Percentiles rank a stretch among this genome's conserved stretches.
Evolutionary conservation across 108 stramenopile species (phyloP).

Genomic region (Pinguiococcus pyrenoidosus): DNA sequence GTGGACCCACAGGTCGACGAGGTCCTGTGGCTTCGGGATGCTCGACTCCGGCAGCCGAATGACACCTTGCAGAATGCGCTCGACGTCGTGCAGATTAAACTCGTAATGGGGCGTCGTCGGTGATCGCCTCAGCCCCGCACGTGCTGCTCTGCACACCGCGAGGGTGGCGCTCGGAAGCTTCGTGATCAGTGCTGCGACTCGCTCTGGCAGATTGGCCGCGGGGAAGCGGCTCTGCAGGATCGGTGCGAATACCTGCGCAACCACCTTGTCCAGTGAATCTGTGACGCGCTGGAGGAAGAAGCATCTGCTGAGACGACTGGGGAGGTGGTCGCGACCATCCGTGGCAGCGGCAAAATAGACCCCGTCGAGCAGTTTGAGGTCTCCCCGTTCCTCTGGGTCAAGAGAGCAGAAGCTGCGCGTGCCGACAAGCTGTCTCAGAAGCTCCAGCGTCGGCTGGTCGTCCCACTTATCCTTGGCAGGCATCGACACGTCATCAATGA

Average conservation of each 20-base stretch:
- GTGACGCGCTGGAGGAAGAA: constrained; percentile 78
- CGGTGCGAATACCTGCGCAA: constrained; percentile 80
- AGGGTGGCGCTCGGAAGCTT: constrained; percentile 66
- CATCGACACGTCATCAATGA: constrained; percentile 78
- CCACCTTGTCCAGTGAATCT: constrained; percentile 63
- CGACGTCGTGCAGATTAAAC: constrained; percentile 76
- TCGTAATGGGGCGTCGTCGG: constrained; percentile 82
- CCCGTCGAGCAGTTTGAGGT: constrained; percentile 73
- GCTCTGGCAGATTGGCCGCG: constrained; percentile 35
- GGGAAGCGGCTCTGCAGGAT: constrained; percentile 65
- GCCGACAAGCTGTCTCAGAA: constrained; percentile 62
- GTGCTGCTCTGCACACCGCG: constrained; percentile 56
- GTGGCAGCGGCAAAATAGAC: constrained; percentile 69
- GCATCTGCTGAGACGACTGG: constrained; percentile 71
- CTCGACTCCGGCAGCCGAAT: no score
- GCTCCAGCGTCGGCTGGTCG: constrained; percentile 73
- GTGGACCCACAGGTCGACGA: no score
- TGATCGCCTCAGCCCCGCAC: constrained; percentile 69
- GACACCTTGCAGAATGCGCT: no score
- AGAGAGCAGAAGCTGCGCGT: constrained; percentile 68
- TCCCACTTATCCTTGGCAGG: constrained; percentile 74
- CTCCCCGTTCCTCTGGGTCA: constrained; percentile 78
- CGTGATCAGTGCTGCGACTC: no score
- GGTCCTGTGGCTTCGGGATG: no score
- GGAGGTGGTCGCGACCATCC: constrained; percentile 78